A percentile compares a stretch with the other conserved stretches of the same genome.
These are phyloP conservation scores for Geranium brycei DNA, from an alignment of 345 rosid genomes.

Conservation along the genomic window DNA sequence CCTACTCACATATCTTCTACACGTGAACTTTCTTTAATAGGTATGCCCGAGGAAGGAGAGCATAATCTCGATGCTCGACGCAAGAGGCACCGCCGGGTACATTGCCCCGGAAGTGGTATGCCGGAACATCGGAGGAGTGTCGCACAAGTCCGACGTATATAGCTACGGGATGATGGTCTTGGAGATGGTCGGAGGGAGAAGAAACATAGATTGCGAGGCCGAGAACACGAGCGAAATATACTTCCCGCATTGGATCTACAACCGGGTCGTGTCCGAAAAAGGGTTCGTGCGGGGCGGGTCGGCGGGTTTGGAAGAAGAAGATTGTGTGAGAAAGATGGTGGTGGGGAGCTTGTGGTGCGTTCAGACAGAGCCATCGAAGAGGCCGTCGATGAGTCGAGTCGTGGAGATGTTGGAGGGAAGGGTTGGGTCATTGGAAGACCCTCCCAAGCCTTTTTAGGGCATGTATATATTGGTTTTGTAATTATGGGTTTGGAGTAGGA, in stretches of 20 bases:
- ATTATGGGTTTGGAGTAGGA: too few species aligned
- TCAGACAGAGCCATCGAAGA: slow-evolving; percentile 5
- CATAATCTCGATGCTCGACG: slow-evolving; percentile 16
- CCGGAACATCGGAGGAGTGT: slow-evolving; percentile 21
- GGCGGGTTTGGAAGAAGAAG: neutral
- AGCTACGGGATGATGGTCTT: slow-evolving; percentile 41
- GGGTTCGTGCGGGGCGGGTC: neutral
- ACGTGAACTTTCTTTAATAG: too few species aligned
- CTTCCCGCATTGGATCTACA: slow-evolving; percentile 25
- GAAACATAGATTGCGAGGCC: slow-evolving; percentile 6
- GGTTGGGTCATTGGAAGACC: too few species aligned
- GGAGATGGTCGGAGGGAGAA: slow-evolving; percentile 26
- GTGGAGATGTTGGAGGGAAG: slow-evolving; percentile 2
- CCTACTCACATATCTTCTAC: too few species aligned
- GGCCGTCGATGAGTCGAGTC: slow-evolving; percentile 5
- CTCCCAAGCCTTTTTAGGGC: too few species aligned
- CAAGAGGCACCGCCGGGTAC: slow-evolving; percentile 34
- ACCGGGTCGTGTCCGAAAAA: slow-evolving; percentile 12
- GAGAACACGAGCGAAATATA: slow-evolving; percentile 13
- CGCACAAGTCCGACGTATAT: slow-evolving; percentile 36
- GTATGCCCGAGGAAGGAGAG: slow-evolving; percentile 23
- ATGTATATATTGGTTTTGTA: too few species aligned
- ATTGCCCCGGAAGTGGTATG: slow-evolving; percentile 34
- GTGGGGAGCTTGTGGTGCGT: slow-evolving; percentile 9
- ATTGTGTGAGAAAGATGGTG: slow-evolving; percentile 5